A percentile compares a stretch with the other conserved stretches of the same genome.
These are phyloP conservation scores for Alisma plantagoaquatica DNA, from an alignment of 106 monocot species.

Conservation along the genomic window DNA sequence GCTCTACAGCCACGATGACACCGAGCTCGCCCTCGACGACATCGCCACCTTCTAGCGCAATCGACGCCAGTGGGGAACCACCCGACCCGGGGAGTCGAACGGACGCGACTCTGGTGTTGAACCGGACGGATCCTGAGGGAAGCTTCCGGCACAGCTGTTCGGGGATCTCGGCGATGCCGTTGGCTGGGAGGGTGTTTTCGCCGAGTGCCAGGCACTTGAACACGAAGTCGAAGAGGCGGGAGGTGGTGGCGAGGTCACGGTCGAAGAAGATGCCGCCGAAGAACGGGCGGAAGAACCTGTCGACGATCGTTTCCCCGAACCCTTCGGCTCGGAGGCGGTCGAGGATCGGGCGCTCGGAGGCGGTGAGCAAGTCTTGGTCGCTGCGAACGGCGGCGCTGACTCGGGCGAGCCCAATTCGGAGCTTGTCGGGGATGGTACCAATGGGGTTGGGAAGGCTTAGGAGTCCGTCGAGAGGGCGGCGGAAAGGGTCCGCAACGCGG, in stretches of 20 bases:
- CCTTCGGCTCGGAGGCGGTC: constrained; percentile 28
- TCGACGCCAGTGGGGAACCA: constrained; percentile 9
- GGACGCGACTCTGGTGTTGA: constrained; percentile 27
- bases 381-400: constrained; percentile 21
- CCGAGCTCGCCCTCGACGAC: constrained; percentile 33
- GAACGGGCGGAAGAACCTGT: constrained; percentile 88
- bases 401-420: constrained; percentile 55
- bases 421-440: constrained; percentile 61
- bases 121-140: constrained; percentile 29
- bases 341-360: constrained; percentile 33
- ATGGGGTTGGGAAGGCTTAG: constrained; percentile 56
- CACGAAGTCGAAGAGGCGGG: constrained; percentile 79
- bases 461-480: constrained; percentile 50
- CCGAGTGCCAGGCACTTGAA: constrained; percentile 82
- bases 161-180: constrained; percentile 65
- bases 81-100: constrained; percentile 8
- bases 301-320: constrained; percentile 54
- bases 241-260: constrained; percentile 53
- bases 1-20: constrained; percentile 72
- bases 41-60: constrained; percentile 31
- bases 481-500: constrained; percentile 70
- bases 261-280: constrained; percentile 96
- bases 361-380: constrained; percentile 32
- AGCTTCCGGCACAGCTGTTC: constrained; percentile 48
- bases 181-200: constrained; percentile 69